Conservation (phyloP, 192 early-diverging fungal species). For the Coemansia sp. region DNA sequence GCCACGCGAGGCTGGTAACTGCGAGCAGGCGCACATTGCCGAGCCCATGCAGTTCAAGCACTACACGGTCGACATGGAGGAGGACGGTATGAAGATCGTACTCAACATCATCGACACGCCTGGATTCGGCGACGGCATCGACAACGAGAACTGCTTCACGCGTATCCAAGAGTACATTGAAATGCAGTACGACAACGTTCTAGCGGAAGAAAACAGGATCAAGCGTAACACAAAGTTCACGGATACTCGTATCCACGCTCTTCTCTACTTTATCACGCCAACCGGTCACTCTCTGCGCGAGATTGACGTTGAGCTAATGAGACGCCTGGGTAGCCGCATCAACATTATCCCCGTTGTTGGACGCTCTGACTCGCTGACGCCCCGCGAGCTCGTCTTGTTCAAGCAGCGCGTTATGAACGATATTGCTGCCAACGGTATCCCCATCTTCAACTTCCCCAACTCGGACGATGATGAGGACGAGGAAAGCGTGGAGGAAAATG, state of each 20-base stretch:
- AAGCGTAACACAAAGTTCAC: slow-evolving; percentile 88
- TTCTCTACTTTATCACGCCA: slow-evolving; percentile 97
- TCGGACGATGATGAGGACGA: slow-evolving; percentile 98
- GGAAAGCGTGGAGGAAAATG: slow-evolving; percentile 98
- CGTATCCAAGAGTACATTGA: slow-evolving; percentile 95
- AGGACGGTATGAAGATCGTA: slow-evolving; percentile 96
- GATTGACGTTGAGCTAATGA: slow-evolving; percentile 94
- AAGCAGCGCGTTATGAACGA: slow-evolving; percentile 98
- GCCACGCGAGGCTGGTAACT: slow-evolving; percentile 64
- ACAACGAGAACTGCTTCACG: slow-evolving; percentile 90
- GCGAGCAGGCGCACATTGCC: slow-evolving; percentile 79
- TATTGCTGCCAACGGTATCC: slow-evolving; percentile 92
- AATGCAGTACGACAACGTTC: slow-evolving; percentile 90
- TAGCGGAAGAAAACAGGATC: slow-evolving; percentile 86
- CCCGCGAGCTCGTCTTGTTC: slow-evolving; percentile 81
- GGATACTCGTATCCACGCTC: slow-evolving; percentile 94
- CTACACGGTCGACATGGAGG: slow-evolving; percentile 92
- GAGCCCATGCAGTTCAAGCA: slow-evolving; percentile 91
- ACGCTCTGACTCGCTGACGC: slow-evolving; percentile 90
- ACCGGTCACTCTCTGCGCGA: slow-evolving; percentile 97
- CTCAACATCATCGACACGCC: slow-evolving; percentile 98
- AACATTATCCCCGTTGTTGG: slow-evolving; percentile 98
- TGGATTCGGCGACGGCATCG: slow-evolving; percentile 97
- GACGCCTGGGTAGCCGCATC: slow-evolving; percentile 83
- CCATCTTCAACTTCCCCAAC: slow-evolving; percentile 97